Base-by-base conservation (phyloP, 2,329 filamentous ascomycete species). In the Cladosporium sp. region DNA sequence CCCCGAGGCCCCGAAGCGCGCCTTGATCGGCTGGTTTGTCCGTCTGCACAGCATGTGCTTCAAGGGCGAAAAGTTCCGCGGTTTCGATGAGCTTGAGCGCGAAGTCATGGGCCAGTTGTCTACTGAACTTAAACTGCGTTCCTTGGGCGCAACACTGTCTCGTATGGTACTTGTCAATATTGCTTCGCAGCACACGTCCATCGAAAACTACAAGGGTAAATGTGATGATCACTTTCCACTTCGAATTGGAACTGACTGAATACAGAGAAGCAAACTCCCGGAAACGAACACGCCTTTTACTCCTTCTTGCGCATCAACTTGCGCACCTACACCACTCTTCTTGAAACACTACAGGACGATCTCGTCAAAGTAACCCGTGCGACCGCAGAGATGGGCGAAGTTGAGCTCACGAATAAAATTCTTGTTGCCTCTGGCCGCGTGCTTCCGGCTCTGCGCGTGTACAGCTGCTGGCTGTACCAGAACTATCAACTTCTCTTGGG, bases 91-190 rank as follows among this genome's bases (percentile, higher is more conserved):
- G 75, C 82, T 97, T 30, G 93, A 97, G 77, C 88, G 88, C 65
- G 92, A 97, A 76, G 90, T 98, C 14, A 82, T 97, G 67, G 89
- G 90, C 71, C 90, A 93, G 58, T 81, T 97, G 43, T 85, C 88
- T 57, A 85, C 90, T 70, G 87, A 91, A 32, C 81, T 95, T 30
- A 92, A 91, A 74, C 86, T 88, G 67, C 84, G 88, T 11, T 84
- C 86, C 1, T 83, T 90, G 58, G 86, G 89, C 53, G 83, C 84
- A 14, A 84, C 87, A 14, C 77, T 97, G 30, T 85, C 91, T 68
- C 95, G 93, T 75, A 90, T 97, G 77, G 86, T 91, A 6, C 81
- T 97, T 53, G 88, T 94, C 70, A 98, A 96, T 72, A 90, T 98
- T 67, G 88, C 92, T 6, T 92, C 93, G 7, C 92, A 95, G 76